phyloP scores from a whole-genome alignment of 352 stramenopile species.

The Phytopythium aichiense region DNA sequence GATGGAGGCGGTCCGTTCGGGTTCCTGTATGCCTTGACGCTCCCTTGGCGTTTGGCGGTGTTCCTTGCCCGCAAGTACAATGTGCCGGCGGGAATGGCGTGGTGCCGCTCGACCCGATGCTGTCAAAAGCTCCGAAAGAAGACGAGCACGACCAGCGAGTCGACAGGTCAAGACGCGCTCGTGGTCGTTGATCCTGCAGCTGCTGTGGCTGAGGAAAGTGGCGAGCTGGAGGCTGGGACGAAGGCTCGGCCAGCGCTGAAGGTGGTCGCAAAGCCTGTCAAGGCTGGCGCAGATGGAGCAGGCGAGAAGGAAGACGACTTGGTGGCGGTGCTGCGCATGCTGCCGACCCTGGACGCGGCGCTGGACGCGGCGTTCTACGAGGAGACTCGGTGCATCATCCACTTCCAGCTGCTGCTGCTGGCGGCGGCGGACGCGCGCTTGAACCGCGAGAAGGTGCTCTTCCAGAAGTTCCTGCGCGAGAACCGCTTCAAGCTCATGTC shows the following conservation, averaged over 20 bases:
- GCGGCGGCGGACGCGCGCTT: slow-evolving; percentile 85
- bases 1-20: slow-evolving; percentile 51
- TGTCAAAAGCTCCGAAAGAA: slow-evolving; percentile 12
- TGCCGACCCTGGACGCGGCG: slow-evolving; percentile 68
- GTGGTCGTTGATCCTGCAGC: neutral
- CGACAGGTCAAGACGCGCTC: neutral
- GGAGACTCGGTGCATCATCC: slow-evolving; percentile 88
- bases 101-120: slow-evolving; percentile 8
- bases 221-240: slow-evolving; percentile 17
- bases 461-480: slow-evolving; percentile 92
- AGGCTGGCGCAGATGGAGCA: slow-evolving; percentile 7
- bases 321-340: slow-evolving; percentile 51
- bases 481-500: slow-evolving; percentile 94
- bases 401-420: slow-evolving; percentile 89
- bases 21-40: slow-evolving; percentile 55
- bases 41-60: slow-evolving; percentile 35
- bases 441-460: slow-evolving; percentile 88
- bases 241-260: slow-evolving; percentile 1
- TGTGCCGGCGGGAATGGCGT: slow-evolving; percentile 4
- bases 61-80: slow-evolving; percentile 58
- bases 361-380: slow-evolving; percentile 82
- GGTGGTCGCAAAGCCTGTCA: neutral
- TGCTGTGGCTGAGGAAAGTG: neutral
- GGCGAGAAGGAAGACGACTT: slow-evolving; percentile 34
- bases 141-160: neutral